Base-by-base conservation (phyloP, 2,329 filamentous ascomycete genomes). In the Phaeosphaeria sp. region DNA sequence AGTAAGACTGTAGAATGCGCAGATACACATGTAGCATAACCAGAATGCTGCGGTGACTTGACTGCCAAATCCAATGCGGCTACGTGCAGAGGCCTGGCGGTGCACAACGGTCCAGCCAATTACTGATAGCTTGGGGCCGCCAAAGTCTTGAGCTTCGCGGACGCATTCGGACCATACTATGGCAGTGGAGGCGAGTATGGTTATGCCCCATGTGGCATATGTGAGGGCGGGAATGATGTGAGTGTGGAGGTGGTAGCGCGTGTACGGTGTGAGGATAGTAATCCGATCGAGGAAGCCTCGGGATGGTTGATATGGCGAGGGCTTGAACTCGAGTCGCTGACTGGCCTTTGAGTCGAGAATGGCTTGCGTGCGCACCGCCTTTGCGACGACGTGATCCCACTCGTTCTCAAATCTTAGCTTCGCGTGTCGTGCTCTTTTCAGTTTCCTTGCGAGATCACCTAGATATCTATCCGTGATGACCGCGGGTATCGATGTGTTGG, bases 11-110 rank as follows among this genome's bases (percentile, higher is more conserved):
- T 88, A 90, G 50, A 98, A 85, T 5, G 95, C 92, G 47, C 93
- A 93, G 15, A 90, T 84, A 75, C 91, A 96, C 95, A 99, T 99
- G 81, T 99, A 99, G 56, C 93, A 83, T 59, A 99, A 89, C 95
- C 95, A 99, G 15, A 87, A 81, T 1, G 92, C 89, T 0, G 94
- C 91, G 49, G 94, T 89, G 46, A 93, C 76, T 75, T 99, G 95
- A 4, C 93, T 92, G 1, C 89, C 90, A 66, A 98, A 93, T 18
- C 92, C 92, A 60, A 98, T 89, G 55, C 91, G 88, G 23, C 89
- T 89, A 55, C 87, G 86, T 11, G 89, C 85, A 42, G 88, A 87
- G 36, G 86, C 85, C 74, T 89, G 89, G 63, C 93, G 90, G 67
- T 92, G 89, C n/a, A 92, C 84, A 2, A 93, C 88, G 3, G 84